These are phyloP conservation scores for Kregervanrija delftensis DNA, from an alignment of 805 yeast genomes.

Conservation along the genomic window DNA sequence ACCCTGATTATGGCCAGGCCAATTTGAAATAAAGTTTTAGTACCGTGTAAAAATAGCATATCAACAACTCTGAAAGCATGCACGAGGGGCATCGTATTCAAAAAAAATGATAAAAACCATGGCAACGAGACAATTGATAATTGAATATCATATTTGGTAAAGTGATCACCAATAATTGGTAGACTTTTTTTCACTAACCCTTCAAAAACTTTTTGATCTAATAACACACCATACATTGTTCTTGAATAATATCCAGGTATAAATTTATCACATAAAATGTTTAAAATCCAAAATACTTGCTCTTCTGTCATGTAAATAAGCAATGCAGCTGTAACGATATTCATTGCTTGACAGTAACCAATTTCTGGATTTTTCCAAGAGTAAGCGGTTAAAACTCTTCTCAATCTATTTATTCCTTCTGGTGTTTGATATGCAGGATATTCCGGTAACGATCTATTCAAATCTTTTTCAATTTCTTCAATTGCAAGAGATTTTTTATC, in stretches of 20 bases:
- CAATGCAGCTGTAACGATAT: slow-evolving; percentile 77
- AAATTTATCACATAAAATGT: slow-evolving; percentile 70
- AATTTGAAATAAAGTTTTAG: slow-evolving; percentile 83
- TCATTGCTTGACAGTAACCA: slow-evolving; percentile 99
- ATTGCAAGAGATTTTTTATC: slow-evolving; percentile 74
- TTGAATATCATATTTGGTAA: slow-evolving; percentile 75
- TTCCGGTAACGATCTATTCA: slow-evolving; percentile 91
- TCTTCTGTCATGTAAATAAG: slow-evolving; percentile 88
- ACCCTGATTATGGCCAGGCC: slow-evolving; percentile 85
- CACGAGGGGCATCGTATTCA: slow-evolving; percentile 90
- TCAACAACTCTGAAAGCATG: slow-evolving; percentile 90
- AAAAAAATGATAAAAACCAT: slow-evolving; percentile 88
- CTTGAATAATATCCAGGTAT: slow-evolving; percentile 95
- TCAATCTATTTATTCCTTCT: slow-evolving; percentile 77
- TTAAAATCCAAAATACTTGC: slow-evolving; percentile 92
- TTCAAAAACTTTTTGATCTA: slow-evolving; percentile 93
- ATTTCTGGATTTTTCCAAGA: slow-evolving; percentile 96
- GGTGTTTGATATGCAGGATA: slow-evolving; percentile 85
- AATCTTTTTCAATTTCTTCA: slow-evolving; percentile 94
- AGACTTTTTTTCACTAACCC: slow-evolving; percentile 80
- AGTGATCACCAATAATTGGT: slow-evolving; percentile 85
- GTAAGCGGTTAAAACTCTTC: slow-evolving; percentile 88
- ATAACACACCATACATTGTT: slow-evolving; percentile 93
- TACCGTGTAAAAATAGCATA: slow-evolving; percentile 83
- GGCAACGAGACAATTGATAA: slow-evolving; percentile 89